Conservation (phyloP, 2,329 filamentous ascomycete species). For the Aureobasidium mangrovei region DNA sequence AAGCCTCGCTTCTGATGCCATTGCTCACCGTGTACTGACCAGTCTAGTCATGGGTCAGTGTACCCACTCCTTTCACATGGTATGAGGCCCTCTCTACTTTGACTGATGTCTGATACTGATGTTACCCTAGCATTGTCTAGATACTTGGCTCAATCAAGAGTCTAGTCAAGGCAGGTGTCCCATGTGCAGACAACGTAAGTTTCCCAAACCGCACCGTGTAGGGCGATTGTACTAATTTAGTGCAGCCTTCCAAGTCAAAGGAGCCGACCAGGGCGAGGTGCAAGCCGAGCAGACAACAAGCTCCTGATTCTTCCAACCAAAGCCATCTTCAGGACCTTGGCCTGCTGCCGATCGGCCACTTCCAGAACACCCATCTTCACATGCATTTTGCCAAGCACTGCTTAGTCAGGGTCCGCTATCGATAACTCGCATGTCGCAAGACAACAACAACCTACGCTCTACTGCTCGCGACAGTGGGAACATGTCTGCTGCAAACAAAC, state of each 20-base stretch:
- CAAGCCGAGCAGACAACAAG: neutral
- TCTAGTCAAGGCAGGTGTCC: constrained; percentile 88
- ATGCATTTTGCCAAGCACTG: constrained; percentile 9
- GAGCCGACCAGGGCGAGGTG: constrained; percentile 17
- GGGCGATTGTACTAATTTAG: too few relatives aligned
- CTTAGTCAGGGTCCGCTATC: constrained; percentile 11
- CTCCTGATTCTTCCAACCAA: neutral
- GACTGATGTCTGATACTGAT: neutral
- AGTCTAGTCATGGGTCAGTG: constrained; percentile 85
- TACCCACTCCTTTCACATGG: constrained; percentile 97
- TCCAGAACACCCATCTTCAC: constrained; percentile 1
- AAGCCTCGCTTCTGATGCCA: constrained; percentile 30
- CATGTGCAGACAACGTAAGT: constrained; percentile 76
- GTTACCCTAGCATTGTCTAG: constrained; percentile 70
- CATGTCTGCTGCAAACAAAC: constrained; percentile 7
- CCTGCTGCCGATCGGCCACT: too few relatives aligned
- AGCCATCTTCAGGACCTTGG: too few relatives aligned
- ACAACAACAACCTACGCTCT: neutral
- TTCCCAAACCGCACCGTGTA: neutral
- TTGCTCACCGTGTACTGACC: constrained; percentile 15
- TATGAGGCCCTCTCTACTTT: constrained; percentile 32
- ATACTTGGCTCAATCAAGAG: constrained; percentile 93
- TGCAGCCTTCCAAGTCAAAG: constrained; percentile 27
- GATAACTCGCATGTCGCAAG: neutral
- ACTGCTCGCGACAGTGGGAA: neutral